phyloP scores from a whole-genome alignment of 345 rosid species.

The Camelina neglecta region DNA sequence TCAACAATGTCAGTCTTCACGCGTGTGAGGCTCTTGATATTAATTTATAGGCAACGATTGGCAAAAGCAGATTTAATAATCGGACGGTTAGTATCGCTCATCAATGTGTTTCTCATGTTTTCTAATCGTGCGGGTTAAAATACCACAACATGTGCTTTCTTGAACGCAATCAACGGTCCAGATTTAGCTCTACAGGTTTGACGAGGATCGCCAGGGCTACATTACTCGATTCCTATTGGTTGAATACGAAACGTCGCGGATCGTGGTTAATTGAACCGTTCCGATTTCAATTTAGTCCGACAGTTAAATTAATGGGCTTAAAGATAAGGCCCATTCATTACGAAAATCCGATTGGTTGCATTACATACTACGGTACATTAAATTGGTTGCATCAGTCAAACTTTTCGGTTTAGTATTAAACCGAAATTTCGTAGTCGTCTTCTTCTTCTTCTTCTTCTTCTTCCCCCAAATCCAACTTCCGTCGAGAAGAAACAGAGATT shows the following conservation, averaged over 20 bases:
- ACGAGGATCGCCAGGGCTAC: constrained; percentile 18
- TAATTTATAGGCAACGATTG: constrained; percentile 39
- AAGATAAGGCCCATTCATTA: constrained; percentile 23
- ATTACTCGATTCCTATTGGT: constrained; percentile 27
- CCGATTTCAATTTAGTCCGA: background rate
- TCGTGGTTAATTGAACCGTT: background rate
- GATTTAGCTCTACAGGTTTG: background rate
- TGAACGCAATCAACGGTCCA: background rate
- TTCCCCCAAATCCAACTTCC: too few relatives aligned
- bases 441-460: too few relatives aligned
- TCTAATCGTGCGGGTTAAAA: constrained; percentile 31
- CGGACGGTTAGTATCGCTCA: constrained; percentile 37
- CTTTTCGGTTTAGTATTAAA: constrained; percentile 25
- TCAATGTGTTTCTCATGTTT: constrained; percentile 41
- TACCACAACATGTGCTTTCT: constrained; percentile 38
- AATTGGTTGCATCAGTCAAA: constrained; percentile 15
- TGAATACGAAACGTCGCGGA: background rate
- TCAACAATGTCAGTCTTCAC: background rate
- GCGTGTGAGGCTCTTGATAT: constrained; percentile 34
- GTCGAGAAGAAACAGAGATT: background rate
- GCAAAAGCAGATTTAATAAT: background rate
- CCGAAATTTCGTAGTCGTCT: background rate
- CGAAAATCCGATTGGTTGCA: constrained; percentile 2
- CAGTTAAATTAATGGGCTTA: constrained; percentile 2
- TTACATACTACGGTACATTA: background rate